phyloP scores from a whole-genome alignment of 2,329 filamentous ascomycete species.

The Rutstroemia sydowiana region DNA sequence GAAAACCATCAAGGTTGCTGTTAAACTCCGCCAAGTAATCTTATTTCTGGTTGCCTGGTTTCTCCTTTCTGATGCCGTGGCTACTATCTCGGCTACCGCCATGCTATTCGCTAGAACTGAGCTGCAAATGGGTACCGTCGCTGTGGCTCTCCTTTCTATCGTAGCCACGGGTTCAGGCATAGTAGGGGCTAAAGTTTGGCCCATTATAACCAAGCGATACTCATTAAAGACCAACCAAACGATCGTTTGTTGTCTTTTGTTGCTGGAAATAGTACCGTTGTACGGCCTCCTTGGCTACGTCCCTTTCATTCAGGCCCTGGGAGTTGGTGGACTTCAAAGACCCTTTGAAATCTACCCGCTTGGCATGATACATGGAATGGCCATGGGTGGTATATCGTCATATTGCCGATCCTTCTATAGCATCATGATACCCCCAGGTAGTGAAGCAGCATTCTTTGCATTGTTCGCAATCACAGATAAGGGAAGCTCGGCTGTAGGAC shows the following conservation, averaged over 20 bases:
- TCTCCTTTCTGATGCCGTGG: slow-evolving; percentile 85
- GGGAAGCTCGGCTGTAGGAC: slow-evolving; percentile 87
- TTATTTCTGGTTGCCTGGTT: slow-evolving; percentile 89
- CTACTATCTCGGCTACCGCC: slow-evolving; percentile 88
- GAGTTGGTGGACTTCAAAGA: slow-evolving; percentile 79
- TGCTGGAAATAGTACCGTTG: slow-evolving; percentile 88
- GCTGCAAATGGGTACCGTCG: slow-evolving; percentile 80
- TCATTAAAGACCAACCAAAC: slow-evolving; percentile 74
- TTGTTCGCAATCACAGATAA: slow-evolving; percentile 68
- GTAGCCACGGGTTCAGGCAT: slow-evolving; percentile 82
- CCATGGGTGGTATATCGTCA: slow-evolving; percentile 83
- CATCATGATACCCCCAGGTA: slow-evolving; percentile 88
- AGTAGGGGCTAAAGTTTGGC: slow-evolving; percentile 84
- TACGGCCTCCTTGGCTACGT: slow-evolving; percentile 88
- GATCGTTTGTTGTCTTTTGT: slow-evolving; percentile 79
- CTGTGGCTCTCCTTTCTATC: slow-evolving; percentile 86
- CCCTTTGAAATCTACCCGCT: slow-evolving; percentile 96
- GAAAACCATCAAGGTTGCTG: slow-evolving; percentile 68
- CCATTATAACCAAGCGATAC: slow-evolving; percentile 63
- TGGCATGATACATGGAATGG: slow-evolving; percentile 84
- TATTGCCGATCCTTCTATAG: slow-evolving; percentile 92
- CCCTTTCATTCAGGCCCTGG: slow-evolving; percentile 66
- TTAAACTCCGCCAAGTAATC: slow-evolving; percentile 63
- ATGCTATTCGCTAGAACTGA: slow-evolving; percentile 94
- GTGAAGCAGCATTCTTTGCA: slow-evolving; percentile 92